Evolutionary conservation across 176 grass and related monocot genomes (phyloP).

Genomic region (Hyparrhenia diplandra): DNA sequence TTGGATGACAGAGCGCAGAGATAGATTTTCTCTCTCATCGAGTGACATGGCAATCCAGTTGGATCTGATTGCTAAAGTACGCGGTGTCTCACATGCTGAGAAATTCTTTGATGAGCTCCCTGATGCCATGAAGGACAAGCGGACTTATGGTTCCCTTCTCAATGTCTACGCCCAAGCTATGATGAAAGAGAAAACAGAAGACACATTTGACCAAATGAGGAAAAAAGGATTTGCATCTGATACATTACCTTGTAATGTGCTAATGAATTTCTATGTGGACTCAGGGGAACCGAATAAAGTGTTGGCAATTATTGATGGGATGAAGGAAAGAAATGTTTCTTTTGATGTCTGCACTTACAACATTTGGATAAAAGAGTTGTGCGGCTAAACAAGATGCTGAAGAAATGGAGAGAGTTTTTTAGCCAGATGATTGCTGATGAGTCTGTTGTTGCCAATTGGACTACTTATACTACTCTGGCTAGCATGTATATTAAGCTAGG

Average conservation of each 20-base stretch:
- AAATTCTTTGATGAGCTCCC: conserved; percentile 64
- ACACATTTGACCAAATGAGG: conserved; percentile 58
- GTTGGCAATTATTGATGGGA: conserved; percentile 52
- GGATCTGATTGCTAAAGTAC: conserved; percentile 80
- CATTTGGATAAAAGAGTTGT: conserved; percentile 82
- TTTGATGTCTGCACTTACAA: conserved; percentile 84
- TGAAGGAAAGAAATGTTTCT: conserved; percentile 62
- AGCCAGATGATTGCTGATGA: conserved; percentile 64
- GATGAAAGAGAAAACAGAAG: conserved; percentile 75
- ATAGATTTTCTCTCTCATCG: conserved; percentile 53
- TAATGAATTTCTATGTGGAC: conserved; percentile 90
- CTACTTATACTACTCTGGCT: conserved; percentile 80
- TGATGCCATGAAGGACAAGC: conserved; percentile 73
- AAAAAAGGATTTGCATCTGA: conserved; percentile 62
- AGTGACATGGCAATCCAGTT: conserved; percentile 86
- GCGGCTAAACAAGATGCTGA: conserved; percentile 67
- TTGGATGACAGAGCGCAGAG: conserved; percentile 69
- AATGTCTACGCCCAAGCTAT: conserved; percentile 79
- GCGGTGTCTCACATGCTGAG: conserved; percentile 59
- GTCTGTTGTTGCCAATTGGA: conserved; percentile 77
- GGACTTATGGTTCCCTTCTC: conserved; percentile 77
- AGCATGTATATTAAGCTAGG: conserved; percentile 73
- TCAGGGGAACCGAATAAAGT: conserved; percentile 53
- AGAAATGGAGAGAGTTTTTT: conserved; percentile 66
- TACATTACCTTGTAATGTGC: conserved; percentile 77